phyloP scores from a whole-genome alignment of 371 early-diverging fungal genomes.

The Apophysomyces sp. region DNA sequence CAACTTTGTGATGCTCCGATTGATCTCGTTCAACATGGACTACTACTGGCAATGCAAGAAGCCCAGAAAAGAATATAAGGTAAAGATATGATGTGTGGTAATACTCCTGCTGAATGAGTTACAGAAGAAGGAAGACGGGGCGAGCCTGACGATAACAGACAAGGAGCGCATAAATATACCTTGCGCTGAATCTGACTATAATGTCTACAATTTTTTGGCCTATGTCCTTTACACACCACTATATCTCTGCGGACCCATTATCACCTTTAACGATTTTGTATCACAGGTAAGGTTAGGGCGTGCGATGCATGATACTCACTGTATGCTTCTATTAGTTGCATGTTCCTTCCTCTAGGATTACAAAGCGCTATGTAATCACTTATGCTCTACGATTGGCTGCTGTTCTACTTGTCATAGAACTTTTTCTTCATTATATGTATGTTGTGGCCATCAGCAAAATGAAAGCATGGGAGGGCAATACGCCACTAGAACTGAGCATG shows the following conservation, averaged over 20 bases:
- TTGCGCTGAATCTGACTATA: constrained; percentile 65
- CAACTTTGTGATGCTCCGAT: constrained; percentile 87
- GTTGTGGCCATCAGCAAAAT: constrained; percentile 86
- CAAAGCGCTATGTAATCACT: constrained; percentile 28
- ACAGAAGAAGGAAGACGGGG: constrained; percentile 47
- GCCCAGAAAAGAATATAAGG: constrained; percentile 13
- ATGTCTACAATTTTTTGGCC: constrained; percentile 69
- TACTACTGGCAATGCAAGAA: constrained; percentile 75
- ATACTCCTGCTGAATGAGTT: neutral
- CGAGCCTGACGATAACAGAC: constrained; percentile 36
- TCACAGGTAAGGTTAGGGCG: constrained; percentile 61
- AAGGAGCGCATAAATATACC: constrained; percentile 65
- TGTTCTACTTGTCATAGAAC: constrained; percentile 75
- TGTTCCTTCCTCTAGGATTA: constrained; percentile 47
- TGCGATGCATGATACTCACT: neutral
- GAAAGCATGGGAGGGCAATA: constrained; percentile 77
- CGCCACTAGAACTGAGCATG: constrained; percentile 75
- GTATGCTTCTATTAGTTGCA: constrained; percentile 33
- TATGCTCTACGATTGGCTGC: constrained; percentile 57
- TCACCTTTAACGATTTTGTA: constrained; percentile 90
- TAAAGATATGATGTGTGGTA: neutral
- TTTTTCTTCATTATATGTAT: constrained; percentile 75
- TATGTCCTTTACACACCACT: constrained; percentile 90
- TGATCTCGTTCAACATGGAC: constrained; percentile 92
- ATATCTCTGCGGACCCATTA: constrained; percentile 93